Evolutionary conservation across 2,329 filamentous ascomycete species (phyloP), one percentile per base, ranked within the genome.

Genomic region (Microcyclosporella mali): DNA sequence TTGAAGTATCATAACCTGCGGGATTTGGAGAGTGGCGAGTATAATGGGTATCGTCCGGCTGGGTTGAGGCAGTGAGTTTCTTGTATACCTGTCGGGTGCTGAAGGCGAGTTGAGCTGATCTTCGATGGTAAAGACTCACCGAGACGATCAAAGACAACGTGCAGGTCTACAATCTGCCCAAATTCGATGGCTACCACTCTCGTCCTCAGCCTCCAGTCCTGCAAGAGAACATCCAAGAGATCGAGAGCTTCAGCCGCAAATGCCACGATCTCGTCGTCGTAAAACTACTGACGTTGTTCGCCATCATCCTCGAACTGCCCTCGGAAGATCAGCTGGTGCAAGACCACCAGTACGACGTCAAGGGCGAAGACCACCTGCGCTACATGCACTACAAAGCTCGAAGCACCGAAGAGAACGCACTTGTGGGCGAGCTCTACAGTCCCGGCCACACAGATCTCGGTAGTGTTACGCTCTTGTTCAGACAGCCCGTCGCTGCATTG

Each of bases 131-230:
- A 9, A 43, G 40, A 33, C 25, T 50, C 12, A 50, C 48, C 31
- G 36, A 38, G 27, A 43, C 33, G 14, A 50, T 52, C 43, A 46
- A 44, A 37, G 76, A 81, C 52, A 79, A 79, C 46, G 66, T 77
- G 21, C 72, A 81, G 52, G 72, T 80, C 1, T 80, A 74, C 65
- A 79, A 80, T 53, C 71, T 79, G 6, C 72, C 75, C 30, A 80
- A 80, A 51, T 55, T 79, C 40, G 52, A 56, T 27, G 52, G 52
- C 17, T 45, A 43, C 40, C 51, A 56, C 18, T 11, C 47, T 1
- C 50, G 53, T n/a, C 25, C 47, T 4, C 51, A 54, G n/a, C 53
- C 53, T 0, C 18, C 44, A 1, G 43, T 54, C 8, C 56, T 81
- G 0, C 55, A 69, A 17, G 67, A 71, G 0, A 64, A 76, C 43